Conservation (phyloP, 495 filamentous ascomycete genomes). For the Xanthoparmelia taractica region DNA sequence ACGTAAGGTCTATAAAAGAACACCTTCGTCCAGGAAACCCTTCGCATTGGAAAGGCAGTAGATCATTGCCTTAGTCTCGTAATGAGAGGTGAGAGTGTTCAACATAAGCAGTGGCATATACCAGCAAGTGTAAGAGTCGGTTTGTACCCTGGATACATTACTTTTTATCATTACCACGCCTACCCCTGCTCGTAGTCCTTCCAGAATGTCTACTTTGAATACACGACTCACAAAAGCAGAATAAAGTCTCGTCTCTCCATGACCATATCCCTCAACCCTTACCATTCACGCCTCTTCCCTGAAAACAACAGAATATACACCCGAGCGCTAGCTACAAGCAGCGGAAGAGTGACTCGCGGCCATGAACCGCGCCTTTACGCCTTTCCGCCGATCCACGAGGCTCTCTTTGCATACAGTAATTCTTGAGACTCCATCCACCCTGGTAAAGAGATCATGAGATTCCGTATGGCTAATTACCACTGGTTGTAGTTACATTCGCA, state of each 20-base stretch:
- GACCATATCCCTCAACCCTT: conserved; percentile 24
- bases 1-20: neutral
- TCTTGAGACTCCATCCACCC: neutral
- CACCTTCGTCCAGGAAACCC: conserved; percentile 14
- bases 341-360: neutral
- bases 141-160: too few species aligned
- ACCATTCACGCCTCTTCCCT: conserved; percentile 42
- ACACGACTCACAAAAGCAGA: too few species aligned
- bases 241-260: neutral
- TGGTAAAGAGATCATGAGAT: neutral
- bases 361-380: conserved; percentile 36
- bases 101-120: conserved; percentile 35
- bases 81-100: conserved; percentile 32
- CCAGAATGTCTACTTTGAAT: too few species aligned
- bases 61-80: conserved; percentile 37
- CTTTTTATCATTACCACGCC: too few species aligned
- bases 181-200: too few species aligned
- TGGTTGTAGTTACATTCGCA: too few species aligned
- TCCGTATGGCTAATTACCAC: conserved; percentile 22
- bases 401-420: conserved; percentile 32
- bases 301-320: conserved; percentile 39
- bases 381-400: conserved; percentile 38
- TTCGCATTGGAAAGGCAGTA: conserved; percentile 35
- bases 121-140: conserved; percentile 31
- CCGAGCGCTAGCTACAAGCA: conserved; percentile 42